Evolutionary conservation across 2,329 filamentous ascomycete species (phyloP).

Genomic region (Orbilia oligospora): DNA sequence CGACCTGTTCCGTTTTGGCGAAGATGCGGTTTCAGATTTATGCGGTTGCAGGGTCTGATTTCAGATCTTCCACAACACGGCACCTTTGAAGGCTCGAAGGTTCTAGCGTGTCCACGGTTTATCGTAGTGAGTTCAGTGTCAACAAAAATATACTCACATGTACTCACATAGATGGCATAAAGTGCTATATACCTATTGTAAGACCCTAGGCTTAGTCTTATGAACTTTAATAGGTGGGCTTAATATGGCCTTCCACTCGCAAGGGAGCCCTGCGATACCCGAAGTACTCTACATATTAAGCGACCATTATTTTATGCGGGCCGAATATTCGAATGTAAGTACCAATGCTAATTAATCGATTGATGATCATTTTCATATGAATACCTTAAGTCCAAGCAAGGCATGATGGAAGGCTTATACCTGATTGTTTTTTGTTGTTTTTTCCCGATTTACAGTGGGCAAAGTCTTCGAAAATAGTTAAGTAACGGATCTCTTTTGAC

Average conservation of each 20-base stretch:
- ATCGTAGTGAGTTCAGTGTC: background rate
- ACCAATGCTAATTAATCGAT: background rate
- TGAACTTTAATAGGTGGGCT: background rate
- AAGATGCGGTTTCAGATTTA: constrained; percentile 51
- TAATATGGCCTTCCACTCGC: background rate
- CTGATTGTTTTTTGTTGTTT: background rate
- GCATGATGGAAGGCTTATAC: background rate
- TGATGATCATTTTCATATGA: background rate
- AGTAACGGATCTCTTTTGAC: background rate
- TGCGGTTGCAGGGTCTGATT: constrained; percentile 36
- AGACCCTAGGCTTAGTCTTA: background rate
- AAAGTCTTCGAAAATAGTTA: too few species aligned
- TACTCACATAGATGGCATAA: too few species aligned
- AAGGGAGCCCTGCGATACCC: background rate
- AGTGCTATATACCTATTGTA: background rate
- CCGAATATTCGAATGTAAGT: background rate
- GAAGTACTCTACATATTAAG: constrained; percentile 4
- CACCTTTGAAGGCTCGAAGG: background rate
- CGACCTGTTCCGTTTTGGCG: constrained; percentile 55
- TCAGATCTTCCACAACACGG: constrained; percentile 30
- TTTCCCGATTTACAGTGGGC: background rate
- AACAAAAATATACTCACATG: background rate
- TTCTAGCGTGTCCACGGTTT: background rate
- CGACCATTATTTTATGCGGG: background rate
- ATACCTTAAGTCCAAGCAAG: background rate